Conservation (phyloP, 163 green algal species). For the Volvox carteri region DNA sequence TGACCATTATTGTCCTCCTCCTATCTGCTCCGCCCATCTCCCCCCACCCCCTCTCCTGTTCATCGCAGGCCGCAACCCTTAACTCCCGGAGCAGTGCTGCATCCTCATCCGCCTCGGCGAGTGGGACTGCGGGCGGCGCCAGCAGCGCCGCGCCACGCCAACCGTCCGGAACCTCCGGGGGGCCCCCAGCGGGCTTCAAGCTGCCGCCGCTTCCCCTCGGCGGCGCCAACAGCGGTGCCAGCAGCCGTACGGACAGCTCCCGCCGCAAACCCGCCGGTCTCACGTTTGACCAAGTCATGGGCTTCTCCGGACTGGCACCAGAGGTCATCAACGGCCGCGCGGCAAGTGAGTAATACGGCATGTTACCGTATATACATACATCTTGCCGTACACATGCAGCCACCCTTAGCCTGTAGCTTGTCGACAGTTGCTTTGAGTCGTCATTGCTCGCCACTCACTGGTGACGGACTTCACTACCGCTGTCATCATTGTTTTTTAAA, state of each 20-base stretch:
- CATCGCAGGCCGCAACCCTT: too few relatives aligned
- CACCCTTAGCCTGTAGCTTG: background rate
- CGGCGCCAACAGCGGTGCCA: background rate
- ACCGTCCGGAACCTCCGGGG: background rate
- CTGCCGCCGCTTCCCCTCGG: background rate
- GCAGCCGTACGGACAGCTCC: background rate
- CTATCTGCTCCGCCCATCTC: too few relatives aligned
- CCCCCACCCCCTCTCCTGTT: too few relatives aligned
- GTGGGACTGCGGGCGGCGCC: background rate
- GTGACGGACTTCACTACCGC: too few relatives aligned
- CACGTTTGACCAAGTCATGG: slow-evolving; percentile 54
- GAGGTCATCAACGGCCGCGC: slow-evolving; percentile 65
- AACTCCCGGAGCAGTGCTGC: too few relatives aligned
- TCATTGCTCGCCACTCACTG: too few relatives aligned
- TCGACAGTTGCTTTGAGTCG: too few relatives aligned
- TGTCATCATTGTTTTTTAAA: too few relatives aligned
- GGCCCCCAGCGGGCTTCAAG: background rate
- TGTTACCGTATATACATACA: background rate
- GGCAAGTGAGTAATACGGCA: slow-evolving; percentile 63
- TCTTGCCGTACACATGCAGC: background rate
- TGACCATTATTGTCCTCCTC: too few relatives aligned
- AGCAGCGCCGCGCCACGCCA: background rate
- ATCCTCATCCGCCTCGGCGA: too few relatives aligned
- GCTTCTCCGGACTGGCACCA: slow-evolving; percentile 60
- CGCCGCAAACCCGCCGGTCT: slow-evolving; percentile 28